Evolutionary conservation across 1,284 basidiomycete genomes (phyloP), one percentile per base, ranked within the genome.

Genomic region (Cryptococcus sp.): DNA sequence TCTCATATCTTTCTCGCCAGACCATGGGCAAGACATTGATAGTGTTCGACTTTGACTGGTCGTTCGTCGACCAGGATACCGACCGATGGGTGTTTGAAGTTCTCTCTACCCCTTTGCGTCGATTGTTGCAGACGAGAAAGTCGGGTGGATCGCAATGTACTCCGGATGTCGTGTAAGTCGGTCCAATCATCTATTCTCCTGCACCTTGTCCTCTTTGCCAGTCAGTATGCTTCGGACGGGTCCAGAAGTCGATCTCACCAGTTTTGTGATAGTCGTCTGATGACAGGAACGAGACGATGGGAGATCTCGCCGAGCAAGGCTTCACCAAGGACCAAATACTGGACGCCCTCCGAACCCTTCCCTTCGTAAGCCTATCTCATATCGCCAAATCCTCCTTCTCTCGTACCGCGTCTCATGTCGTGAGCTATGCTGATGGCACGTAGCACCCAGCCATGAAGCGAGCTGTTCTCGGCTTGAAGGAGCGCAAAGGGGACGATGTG

Each of bases 31-130:
- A 79, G 59, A 89, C 94, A 71, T 83, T 97, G 40, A 78, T 97
- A 57, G 85, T 97, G 16, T 97, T 87, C 62, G 94, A 98, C 74
- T 97, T 97, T 75, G 94, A 98, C 79, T 97, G 93, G 93, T 88
- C 67, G 54, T 77, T 72, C n/a, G 53, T 68, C 31, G 94, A 98
- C 75, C 92, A 97, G 75, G 95, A 98, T 75, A 87, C 92, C 3
- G 95, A 98, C 74, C 80, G 93, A 74, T 98, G 88, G 83, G 80
- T 97, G 49, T 87, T 97, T 64, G 94, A 98, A 70, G 87, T 93
- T 43, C 81, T 95, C 31, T 85, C 83, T 3, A 87, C 87, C 2
- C 81, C 87, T 56, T 78, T 97, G 39, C 84, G 94, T 47, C 78
- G 88, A 42, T 83, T 86, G 67, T 83, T 97, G 77, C 83, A 90